Evolutionary conservation across 495 filamentous ascomycete species (phyloP), one percentile per base, ranked within the genome.

Genomic region (Xylaria venustula): DNA sequence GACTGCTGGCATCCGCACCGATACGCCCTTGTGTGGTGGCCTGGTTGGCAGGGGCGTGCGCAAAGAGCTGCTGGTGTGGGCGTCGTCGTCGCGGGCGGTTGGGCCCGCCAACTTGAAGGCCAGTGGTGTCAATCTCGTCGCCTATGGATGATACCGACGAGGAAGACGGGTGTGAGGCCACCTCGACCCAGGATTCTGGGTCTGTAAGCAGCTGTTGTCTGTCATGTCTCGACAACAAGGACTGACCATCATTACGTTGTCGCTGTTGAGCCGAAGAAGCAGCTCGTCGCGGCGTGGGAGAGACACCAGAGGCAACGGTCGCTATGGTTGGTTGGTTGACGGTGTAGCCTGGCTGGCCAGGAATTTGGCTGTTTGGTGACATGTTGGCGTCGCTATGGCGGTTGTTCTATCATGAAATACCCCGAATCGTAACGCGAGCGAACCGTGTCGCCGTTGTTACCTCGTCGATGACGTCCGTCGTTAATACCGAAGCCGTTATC

Each of bases 161-260:
- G 14, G 84, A 85, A 1, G 93, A 97, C 20, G 93, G 91, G 59
- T 95, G 91, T 2, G 94, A 98, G 46, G 90, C 83, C 57, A 98
- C 86, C 73, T 98, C 94, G 70, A 98, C 87, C 94, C 94, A 98
- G 1, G 93, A 97, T 76, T 97, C 94, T 93, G 84, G 49, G 37
- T 48, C 26, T 60, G 64, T 69, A 54, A 71, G 66, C 46, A 28
- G 19, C 14, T 48, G 50, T 40, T 36, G 22, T 58, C 32, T 37
- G 34, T 48, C 17, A 53, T n/a, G 7, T 28, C 56, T 17, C n/a
- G 37, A 47, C 42, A n/a, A 52, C 44, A 28, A 25, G 63, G 52
- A 54, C 64, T 64, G 44, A 71, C 69, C 69, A 66, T 69, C 67
- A 25, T 67, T 64, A 32, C 64, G 60, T 32, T 65, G 69, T 37